Conservation (phyloP, 768 basidiomycete genomes). For the Phanerodontia chrysosporium region DNA sequence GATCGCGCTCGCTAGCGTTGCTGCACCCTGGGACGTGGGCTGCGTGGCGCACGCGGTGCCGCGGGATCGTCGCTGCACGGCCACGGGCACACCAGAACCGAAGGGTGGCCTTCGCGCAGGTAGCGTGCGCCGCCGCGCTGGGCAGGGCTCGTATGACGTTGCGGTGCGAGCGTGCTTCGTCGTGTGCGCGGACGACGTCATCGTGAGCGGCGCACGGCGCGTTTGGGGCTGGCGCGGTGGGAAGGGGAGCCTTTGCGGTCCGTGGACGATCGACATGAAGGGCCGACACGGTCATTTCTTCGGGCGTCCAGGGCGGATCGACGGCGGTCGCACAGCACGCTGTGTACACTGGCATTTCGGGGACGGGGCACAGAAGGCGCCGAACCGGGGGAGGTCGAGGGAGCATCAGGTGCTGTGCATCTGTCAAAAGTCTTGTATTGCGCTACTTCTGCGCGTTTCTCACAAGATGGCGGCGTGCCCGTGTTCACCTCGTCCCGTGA, state of each 20-base stretch:
- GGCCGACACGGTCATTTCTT: not conserved
- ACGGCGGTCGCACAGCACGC: no score
- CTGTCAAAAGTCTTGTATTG: no score
- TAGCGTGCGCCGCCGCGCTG: not conserved
- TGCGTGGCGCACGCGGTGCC: not conserved
- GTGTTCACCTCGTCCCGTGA: no score
- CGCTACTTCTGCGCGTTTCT: no score
- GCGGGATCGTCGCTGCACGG: not conserved
- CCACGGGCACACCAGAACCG: not conserved
- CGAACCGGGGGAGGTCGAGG: no score
- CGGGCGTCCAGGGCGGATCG: not conserved
- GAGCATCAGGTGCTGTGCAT: no score
- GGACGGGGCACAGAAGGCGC: no score
- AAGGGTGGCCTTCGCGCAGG: not conserved
- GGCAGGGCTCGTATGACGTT: not conserved
- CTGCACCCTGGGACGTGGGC: not conserved
- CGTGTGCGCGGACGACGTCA: not conserved
- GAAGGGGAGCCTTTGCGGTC: not conserved
- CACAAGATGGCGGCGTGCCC: no score
- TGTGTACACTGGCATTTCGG: no score
- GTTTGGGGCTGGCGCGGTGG: not conserved
- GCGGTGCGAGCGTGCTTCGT: not conserved
- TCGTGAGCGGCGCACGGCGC: not conserved
- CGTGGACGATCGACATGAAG: not conserved
- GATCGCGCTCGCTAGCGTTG: no score